phyloP scores from a whole-genome alignment of 2,329 filamentous ascomycete species.

The Ophiostoma himal-ulmi region DNA sequence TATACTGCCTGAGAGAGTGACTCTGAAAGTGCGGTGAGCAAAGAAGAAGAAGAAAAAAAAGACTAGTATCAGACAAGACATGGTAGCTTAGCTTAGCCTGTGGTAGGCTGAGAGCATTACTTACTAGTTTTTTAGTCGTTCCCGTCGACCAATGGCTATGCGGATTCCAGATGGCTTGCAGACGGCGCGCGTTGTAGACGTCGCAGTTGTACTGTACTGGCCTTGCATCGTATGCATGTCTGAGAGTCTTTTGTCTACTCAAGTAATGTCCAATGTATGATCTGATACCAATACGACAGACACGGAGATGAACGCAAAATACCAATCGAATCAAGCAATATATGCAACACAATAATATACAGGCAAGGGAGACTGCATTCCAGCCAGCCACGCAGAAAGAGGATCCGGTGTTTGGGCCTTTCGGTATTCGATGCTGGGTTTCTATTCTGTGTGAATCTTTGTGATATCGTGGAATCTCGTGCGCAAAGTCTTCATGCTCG shows the following conservation, averaged over 20 bases:
- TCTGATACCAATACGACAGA: not conserved
- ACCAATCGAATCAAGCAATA: not conserved
- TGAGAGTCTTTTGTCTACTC: not conserved
- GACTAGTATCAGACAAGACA: not conserved
- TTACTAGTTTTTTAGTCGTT: not conserved
- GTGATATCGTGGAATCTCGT: not conserved
- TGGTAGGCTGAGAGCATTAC: not conserved
- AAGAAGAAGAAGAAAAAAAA: not conserved
- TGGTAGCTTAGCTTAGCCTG: not conserved
- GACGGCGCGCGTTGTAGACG: not conserved
- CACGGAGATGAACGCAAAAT: not conserved
- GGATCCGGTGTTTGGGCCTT: not conserved
- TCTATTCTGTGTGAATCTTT: not conserved
- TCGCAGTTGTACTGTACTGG: not conserved
- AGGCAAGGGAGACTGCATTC: not conserved
- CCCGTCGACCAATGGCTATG: not conserved
- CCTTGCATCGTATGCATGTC: slow-evolving; percentile 3
- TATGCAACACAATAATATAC: too few species aligned
- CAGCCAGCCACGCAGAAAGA: not conserved
- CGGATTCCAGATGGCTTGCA: not conserved
- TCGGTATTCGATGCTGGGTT: too few species aligned
- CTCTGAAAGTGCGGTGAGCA: slow-evolving; percentile 11
- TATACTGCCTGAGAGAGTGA: not conserved
- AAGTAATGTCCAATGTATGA: too few species aligned
- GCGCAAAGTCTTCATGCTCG: not conserved